Percentiles rank a stretch among this genome's conserved stretches.
Conservation (phyloP, 768 basidiomycete species). For the Floccularia luteovirens region DNA sequence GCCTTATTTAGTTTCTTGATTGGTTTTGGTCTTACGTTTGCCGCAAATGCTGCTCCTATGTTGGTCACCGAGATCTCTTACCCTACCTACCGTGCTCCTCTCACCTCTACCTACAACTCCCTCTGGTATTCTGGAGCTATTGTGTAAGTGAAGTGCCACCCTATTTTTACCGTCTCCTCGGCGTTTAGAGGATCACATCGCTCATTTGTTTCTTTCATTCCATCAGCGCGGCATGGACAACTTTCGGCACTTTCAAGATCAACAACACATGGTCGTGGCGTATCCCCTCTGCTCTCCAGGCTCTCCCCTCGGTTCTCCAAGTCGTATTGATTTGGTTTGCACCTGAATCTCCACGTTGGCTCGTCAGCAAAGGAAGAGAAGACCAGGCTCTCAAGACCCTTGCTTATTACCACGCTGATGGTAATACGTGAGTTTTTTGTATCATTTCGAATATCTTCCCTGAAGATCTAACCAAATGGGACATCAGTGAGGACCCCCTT, state of each 20-base stretch:
- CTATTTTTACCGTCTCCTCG: not conserved
- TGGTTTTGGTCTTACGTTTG: conserved; percentile 72
- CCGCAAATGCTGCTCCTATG: conserved; percentile 73
- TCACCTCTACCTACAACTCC: conserved; percentile 77
- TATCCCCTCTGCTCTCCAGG: conserved; percentile 70
- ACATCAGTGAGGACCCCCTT: conserved; percentile 47
- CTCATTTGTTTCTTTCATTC: no score
- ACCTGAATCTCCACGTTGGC: conserved; percentile 83
- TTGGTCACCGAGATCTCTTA: conserved; percentile 84
- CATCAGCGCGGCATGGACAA: conserved; percentile 74
- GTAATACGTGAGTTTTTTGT: conserved; percentile 38
- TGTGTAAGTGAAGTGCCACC: conserved; percentile 44
- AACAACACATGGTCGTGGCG: conserved; percentile 74
- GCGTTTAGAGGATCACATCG: conserved; percentile 1
- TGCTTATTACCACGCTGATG: conserved; percentile 80
- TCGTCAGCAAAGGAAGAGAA: conserved; percentile 69
- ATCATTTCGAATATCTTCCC: not conserved
- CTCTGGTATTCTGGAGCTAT: conserved; percentile 85
- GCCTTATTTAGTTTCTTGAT: conserved; percentile 45
- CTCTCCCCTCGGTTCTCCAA: conserved; percentile 60
- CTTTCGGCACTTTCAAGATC: conserved; percentile 74
- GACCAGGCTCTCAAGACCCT: conserved; percentile 61
- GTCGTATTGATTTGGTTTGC: conserved; percentile 57
- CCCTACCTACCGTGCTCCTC: conserved; percentile 70
- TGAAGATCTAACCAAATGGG: not conserved